Base-by-base conservation (phyloP, 106 monocot species). In the Dioscorea dumetorum region DNA sequence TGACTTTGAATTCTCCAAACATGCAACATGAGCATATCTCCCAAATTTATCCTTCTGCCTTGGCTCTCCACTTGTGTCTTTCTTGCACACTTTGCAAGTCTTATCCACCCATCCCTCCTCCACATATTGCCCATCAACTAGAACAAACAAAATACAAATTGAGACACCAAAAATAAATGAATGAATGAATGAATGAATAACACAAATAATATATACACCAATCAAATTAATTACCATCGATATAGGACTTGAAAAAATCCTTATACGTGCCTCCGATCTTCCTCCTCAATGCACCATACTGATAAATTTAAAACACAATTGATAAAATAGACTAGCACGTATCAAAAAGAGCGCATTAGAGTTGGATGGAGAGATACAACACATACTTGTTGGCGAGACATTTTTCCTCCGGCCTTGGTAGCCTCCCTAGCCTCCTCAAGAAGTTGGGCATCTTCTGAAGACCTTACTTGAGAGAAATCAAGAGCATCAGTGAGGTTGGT, bases 101-200 rank as follows among this genome's bases (percentile, higher is more conserved):
- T 92, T 97, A 75, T 97, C 95, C 70, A 91, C 95, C 95, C 95
- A 97, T 12, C 95, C 95, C 63, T 92, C 95, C 70, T 97, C 95
- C 57, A 97, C 95, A n/a, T 91, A 97, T 67, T 89, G 64, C 28
- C 95, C 95, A 18, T 97, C 89, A 33, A 97, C 95, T 97, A 28
- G 28, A 28, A 28, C 28, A 28, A 28, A 1, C 28, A 28, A 28
- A 28, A 1, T 28, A 28, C 28, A 28, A 28, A 28, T 28, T 28
- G 28, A 28, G 28, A 28, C 3, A 28, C 28, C 28, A 28, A n/a
- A n/a, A n/a, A n/a, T n/a, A n/a, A n/a, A n/a, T n/a, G n/a, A n/a
- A n/a, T n/a, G n/a, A n/a, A n/a, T n/a, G n/a, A n/a, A n/a, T n/a
- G n/a, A n/a, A n/a, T n/a, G n/a, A n/a, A n/a, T n/a, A n/a, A n/a